A percentile compares a stretch with the other conserved stretches of the same genome.
Evolutionary conservation across 2,329 filamentous ascomycete genomes (phyloP).

Genomic region (Fusarium coffeatum): DNA sequence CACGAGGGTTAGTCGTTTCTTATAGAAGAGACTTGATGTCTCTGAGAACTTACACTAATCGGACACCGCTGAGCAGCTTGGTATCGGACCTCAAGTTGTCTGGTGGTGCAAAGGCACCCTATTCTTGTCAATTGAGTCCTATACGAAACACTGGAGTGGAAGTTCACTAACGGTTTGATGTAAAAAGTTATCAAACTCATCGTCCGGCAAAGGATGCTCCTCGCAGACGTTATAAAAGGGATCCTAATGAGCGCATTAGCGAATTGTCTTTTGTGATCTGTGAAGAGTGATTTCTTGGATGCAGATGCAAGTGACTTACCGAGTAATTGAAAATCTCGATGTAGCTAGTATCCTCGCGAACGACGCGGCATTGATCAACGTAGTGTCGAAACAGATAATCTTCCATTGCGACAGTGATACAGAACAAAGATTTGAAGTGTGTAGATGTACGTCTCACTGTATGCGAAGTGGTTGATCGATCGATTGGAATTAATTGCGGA

Average conservation of each 20-base stretch:
- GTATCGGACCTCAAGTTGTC: slow-evolving; percentile 56
- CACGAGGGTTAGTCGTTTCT: slow-evolving; percentile 8
- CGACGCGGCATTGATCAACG: slow-evolving; percentile 60
- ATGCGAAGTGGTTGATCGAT: background rate
- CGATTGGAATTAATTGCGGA: slow-evolving; percentile 6
- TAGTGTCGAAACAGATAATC: slow-evolving; percentile 67
- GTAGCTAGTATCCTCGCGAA: slow-evolving; percentile 65
- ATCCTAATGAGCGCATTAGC: slow-evolving; percentile 55
- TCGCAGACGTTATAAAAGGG: slow-evolving; percentile 61
- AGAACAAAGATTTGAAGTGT: background rate
- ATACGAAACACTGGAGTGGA: background rate
- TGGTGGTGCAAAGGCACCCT: slow-evolving; percentile 66
- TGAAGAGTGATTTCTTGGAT: background rate
- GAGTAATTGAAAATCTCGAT: slow-evolving; percentile 70
- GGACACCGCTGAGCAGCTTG: slow-evolving; percentile 62
- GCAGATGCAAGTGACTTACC: slow-evolving; percentile 52
- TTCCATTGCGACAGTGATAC: slow-evolving; percentile 58
- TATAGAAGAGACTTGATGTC: background rate
- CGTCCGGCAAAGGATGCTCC: slow-evolving; percentile 62
- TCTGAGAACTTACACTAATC: slow-evolving; percentile 62
- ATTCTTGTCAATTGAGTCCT: slow-evolving; percentile 22
- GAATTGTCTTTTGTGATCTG: background rate
- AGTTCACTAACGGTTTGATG: slow-evolving; percentile 55
- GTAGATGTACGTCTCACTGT: background rate
- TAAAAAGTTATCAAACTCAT: slow-evolving; percentile 70